These are phyloP conservation scores for Lactuca saligna DNA, from an alignment of 129 eudicot species.

Conservation along the genomic window DNA sequence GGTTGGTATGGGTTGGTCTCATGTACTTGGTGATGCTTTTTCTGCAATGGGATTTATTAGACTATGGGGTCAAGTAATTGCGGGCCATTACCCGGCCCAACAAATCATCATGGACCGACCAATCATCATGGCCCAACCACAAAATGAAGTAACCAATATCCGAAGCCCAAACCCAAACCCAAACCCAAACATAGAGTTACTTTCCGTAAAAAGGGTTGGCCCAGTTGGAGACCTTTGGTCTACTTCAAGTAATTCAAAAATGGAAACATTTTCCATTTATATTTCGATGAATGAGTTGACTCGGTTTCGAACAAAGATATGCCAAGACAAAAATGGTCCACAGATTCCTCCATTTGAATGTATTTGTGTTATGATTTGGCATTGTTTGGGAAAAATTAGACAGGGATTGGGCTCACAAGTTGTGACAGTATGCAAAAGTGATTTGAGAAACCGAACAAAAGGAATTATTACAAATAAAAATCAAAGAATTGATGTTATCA, in stretches of 20 bases:
- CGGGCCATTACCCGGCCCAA: constrained; percentile 27
- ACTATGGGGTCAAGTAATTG: constrained; percentile 39
- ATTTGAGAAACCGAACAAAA: constrained; percentile 13
- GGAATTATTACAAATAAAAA: constrained; percentile 32
- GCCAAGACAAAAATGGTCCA: not conserved
- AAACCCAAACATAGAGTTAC: constrained; percentile 21
- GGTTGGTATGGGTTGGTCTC: constrained; percentile 76
- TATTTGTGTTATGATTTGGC: constrained; percentile 60
- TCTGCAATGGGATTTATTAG: constrained; percentile 50
- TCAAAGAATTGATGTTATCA: constrained; percentile 44
- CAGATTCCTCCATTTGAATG: constrained; percentile 49
- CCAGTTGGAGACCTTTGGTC: constrained; percentile 75
- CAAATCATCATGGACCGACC: constrained; percentile 19
- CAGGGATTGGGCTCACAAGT: constrained; percentile 25
- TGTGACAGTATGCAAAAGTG: constrained; percentile 51
- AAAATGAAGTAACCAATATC: not conserved
- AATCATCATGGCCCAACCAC: constrained; percentile 27
- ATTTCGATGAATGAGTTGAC: constrained; percentile 36
- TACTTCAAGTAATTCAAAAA: constrained; percentile 16
- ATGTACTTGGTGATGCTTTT: constrained; percentile 70
- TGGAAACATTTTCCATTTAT: constrained; percentile 46
- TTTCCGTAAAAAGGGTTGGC: constrained; percentile 53
- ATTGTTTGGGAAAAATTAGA: constrained; percentile 41
- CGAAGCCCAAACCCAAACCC: constrained; percentile 3
- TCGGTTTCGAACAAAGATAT: constrained; percentile 41